Percentiles rank a stretch among this genome's conserved stretches.
Evolutionary conservation across 2,329 filamentous ascomycete species (phyloP).

Genomic region (Diaporthe nobilis): DNA sequence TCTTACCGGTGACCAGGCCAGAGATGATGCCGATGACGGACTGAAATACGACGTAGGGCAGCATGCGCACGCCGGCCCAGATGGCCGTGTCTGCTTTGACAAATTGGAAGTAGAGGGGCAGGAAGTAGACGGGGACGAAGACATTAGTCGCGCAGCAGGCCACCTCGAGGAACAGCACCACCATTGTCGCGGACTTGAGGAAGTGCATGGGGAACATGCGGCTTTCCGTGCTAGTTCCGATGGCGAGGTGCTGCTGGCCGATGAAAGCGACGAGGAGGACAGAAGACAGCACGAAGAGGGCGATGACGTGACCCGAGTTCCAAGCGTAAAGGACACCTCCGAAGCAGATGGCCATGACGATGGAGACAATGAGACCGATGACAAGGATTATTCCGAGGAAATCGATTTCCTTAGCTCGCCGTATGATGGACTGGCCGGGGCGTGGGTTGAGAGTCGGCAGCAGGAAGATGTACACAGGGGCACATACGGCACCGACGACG

Average conservation of each 20-base stretch:
- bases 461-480: not conserved
- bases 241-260: not conserved
- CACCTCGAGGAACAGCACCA: slow-evolving; percentile 6
- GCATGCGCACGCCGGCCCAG: slow-evolving; percentile 55
- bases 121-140: slow-evolving; percentile 57
- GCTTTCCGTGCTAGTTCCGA: not conserved
- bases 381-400: not conserved
- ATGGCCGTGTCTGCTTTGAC: slow-evolving; percentile 56
- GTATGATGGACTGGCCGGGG: not conserved
- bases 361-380: not conserved
- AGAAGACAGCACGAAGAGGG: not conserved
- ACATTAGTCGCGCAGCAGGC: not conserved
- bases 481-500: not conserved
- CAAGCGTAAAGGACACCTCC: not conserved
- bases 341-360: not conserved
- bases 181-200: not conserved
- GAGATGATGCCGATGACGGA: not conserved
- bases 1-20: not conserved
- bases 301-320: not conserved
- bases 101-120: slow-evolving; percentile 66
- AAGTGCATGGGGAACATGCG: slow-evolving; percentile 18
- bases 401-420: not conserved
- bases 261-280: not conserved
- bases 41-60: slow-evolving; percentile 54
- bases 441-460: not conserved